phyloP scores from a whole-genome alignment of 139 green algal genomes.

The Haematococcus lacustris region DNA sequence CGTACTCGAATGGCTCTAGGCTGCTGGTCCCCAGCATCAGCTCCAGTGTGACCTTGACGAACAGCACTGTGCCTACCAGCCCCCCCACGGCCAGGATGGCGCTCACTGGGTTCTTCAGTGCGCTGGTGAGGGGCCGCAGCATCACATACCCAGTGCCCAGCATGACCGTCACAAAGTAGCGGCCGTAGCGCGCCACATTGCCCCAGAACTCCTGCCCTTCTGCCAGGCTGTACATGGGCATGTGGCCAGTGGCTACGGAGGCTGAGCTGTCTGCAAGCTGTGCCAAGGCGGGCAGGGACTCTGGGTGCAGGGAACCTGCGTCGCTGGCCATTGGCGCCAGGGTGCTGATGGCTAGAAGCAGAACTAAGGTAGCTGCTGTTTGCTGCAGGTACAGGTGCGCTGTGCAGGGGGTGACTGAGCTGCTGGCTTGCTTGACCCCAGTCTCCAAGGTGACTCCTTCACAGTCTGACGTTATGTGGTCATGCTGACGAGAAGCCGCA shows the following conservation, averaged over 20 bases:
- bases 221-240: conserved; percentile 5
- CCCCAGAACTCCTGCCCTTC: conserved; percentile 59
- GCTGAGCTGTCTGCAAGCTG: neutral
- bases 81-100: conserved; percentile 1
- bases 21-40: conserved; percentile 8
- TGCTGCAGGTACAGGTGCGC: too few species aligned
- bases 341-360: too few species aligned
- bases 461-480: too few species aligned
- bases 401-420: too few species aligned
- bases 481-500: too few species aligned
- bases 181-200: conserved; percentile 73
- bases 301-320: too few species aligned
- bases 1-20: neutral
- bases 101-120: conserved; percentile 48
- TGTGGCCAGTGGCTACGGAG: neutral
- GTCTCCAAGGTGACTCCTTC: too few species aligned
- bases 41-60: conserved; percentile 13
- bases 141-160: conserved; percentile 81
- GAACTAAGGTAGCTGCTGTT: too few species aligned
- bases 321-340: too few species aligned
- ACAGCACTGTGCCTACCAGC: neutral
- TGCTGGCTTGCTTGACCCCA: too few species aligned
- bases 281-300: neutral
- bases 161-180: conserved; percentile 86
- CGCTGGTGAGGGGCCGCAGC: conserved; percentile 54